Evolutionary conservation across 805 yeast species (phyloP).

Genomic region (Myxozyma neglecta): DNA sequence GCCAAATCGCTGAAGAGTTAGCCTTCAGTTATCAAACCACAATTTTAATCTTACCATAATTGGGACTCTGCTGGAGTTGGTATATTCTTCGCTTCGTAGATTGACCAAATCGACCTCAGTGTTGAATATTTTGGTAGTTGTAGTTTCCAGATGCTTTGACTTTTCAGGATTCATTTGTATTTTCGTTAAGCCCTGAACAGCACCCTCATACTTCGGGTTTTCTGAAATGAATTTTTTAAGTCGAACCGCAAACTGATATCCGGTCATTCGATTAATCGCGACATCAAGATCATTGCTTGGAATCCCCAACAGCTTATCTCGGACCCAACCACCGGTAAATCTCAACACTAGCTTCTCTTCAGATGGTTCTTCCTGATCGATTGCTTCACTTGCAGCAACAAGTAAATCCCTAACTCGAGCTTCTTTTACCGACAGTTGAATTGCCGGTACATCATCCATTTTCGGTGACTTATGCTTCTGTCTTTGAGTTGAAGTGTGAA

Average conservation of each 20-base stretch:
- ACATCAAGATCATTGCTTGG: conserved; percentile 87
- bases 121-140: conserved; percentile 82
- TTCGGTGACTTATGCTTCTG: neutral
- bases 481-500: no score
- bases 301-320: conserved; percentile 61
- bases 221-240: conserved; percentile 51
- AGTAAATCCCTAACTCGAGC: conserved; percentile 37
- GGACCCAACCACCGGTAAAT: neutral
- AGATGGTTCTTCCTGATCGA: conserved; percentile 31
- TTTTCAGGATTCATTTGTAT: conserved; percentile 75
- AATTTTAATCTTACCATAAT: conserved; percentile 31
- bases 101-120: conserved; percentile 93
- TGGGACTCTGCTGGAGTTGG: conserved; percentile 85
- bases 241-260: conserved; percentile 77
- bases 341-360: neutral
- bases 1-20: conserved; percentile 57
- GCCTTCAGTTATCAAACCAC: neutral
- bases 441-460: neutral
- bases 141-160: conserved; percentile 94
- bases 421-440: conserved; percentile 33
- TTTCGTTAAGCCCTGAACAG: conserved; percentile 27
- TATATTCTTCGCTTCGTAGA: conserved; percentile 81
- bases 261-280: conserved; percentile 81
- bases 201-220: neutral
- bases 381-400: conserved; percentile 32